These are phyloP conservation scores for Pichiaceae sp. DNA, from an alignment of 1,139 yeast species.

Conservation along the genomic window DNA sequence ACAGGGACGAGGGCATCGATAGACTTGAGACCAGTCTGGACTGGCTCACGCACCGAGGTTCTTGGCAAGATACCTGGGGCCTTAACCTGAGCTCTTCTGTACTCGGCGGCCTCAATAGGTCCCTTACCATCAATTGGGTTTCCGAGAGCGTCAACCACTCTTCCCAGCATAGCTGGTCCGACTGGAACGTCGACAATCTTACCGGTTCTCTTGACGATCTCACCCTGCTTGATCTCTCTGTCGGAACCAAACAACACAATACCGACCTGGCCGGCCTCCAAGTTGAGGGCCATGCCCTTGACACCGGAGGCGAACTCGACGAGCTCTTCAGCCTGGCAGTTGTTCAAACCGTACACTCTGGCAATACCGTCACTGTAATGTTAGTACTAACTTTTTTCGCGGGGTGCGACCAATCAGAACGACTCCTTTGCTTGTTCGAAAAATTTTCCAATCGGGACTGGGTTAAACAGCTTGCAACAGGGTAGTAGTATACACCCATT, in stretches of 20 bases:
- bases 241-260: slow-evolving; percentile 99
- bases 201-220: slow-evolving; percentile 99
- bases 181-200: slow-evolving; percentile 98
- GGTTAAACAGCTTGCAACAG: not conserved
- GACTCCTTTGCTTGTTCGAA: not conserved
- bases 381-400: slow-evolving; percentile 5
- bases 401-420: not conserved
- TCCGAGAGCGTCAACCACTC: slow-evolving; percentile 99
- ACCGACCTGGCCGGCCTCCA: slow-evolving; percentile 99
- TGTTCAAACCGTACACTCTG: slow-evolving; percentile 99
- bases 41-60: slow-evolving; percentile 97
- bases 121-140: slow-evolving; percentile 99
- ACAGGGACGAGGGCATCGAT: slow-evolving; percentile 99
- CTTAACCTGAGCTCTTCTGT: slow-evolving; percentile 96
- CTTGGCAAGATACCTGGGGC: slow-evolving; percentile 99
- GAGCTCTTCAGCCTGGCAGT: slow-evolving; percentile 99
- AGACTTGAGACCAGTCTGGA: slow-evolving; percentile 99
- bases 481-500: too few species aligned
- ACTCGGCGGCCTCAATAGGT: slow-evolving; percentile 80
- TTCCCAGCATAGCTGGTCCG: slow-evolving; percentile 96
- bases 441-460: not conserved
- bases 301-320: slow-evolving; percentile 99
- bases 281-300: slow-evolving; percentile 99
- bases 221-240: slow-evolving; percentile 98
- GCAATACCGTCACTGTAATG: slow-evolving; percentile 94